Evolutionary conservation across 768 basidiomycete genomes (phyloP).

Genomic region (Mycena rosella): DNA sequence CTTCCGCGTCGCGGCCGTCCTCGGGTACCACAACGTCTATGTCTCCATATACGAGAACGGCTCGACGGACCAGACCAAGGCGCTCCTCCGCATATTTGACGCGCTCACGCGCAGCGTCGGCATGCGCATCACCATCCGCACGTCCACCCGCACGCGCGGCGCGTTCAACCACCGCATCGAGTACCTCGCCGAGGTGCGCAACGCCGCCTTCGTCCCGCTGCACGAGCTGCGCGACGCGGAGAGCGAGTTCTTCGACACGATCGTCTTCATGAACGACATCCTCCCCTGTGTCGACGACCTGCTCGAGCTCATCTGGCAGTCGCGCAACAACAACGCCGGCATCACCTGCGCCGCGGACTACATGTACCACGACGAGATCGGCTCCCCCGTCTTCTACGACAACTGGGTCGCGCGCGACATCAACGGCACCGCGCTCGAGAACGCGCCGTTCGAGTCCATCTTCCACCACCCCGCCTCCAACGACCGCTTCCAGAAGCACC

Average conservation of each 20-base stretch:
- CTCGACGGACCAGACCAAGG: constrained; percentile 98
- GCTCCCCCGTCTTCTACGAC: constrained; percentile 95
- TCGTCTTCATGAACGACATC: constrained; percentile 99
- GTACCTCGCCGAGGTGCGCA: constrained; percentile 99
- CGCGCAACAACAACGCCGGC: constrained; percentile 92
- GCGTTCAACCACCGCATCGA: constrained; percentile 99
- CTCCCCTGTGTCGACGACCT: constrained; percentile 98
- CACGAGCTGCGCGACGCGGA: constrained; percentile 93
- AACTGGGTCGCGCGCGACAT: constrained; percentile 99
- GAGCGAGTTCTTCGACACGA: constrained; percentile 95
- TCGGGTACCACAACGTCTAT: constrained; percentile 98
- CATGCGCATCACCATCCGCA: constrained; percentile 92
- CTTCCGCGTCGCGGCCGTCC: constrained; percentile 90
- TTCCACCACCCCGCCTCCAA: constrained; percentile 88
- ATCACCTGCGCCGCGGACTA: constrained; percentile 99
- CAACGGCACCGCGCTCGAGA: constrained; percentile 98
- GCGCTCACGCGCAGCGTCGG: constrained; percentile 92
- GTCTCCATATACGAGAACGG: constrained; percentile 99
- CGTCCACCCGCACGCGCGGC: constrained; percentile 92
- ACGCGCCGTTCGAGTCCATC: constrained; percentile 94
- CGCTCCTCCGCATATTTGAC: constrained; percentile 94
- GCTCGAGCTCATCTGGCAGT: constrained; percentile 98
- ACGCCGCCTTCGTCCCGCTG: constrained; percentile 95
- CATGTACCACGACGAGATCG: constrained; percentile 98
- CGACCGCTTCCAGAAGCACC: constrained; percentile 88